Evolutionary conservation across 129 eudicot species (phyloP), one percentile per base, ranked within the genome.

Genomic region (Tagetes erecta): DNA sequence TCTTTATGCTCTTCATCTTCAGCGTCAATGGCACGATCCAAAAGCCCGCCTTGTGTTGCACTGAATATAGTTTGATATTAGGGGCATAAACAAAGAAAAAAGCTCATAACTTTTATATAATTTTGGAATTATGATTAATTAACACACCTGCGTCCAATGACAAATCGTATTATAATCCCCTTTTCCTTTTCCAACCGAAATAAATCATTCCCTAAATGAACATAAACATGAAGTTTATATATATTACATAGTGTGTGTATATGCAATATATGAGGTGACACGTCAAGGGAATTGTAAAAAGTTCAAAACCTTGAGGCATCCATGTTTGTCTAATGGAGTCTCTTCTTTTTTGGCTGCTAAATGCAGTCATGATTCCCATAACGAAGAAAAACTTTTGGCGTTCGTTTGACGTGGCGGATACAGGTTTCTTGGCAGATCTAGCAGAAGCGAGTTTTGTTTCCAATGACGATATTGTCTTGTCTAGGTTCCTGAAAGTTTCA

Each of bases 321-420:
- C 98, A 92, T 78, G 94, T 87, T 72, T 87, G 83, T 77, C 98
- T 87, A 37, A 92, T 84, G 45, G 98, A 92, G 45, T 92, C 95
- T 76, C 98, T 84, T 73, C 98, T 84, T 77, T 87, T 89, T 79
- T 89, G 83, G 89, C 98, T 92, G 81, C 95, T 89, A 70, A 87
- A 89, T 39, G 95, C 98, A 9, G 98, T 92, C 76, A 87, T 92
- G 35, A 92, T 84, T 68, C 98, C 98, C 89, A 92, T 92, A 13
- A 92, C 96, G 78, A 90, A 86, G 83, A 93, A 87, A 71, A 68
- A 82, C 84, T 86, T 93, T 7, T 81, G 85, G 12, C 83, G 89
- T 46, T 84, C 79, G 35, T 71, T 82, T 31, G 69, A 74, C 27
- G 45, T 38, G 36, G 71, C 71, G 0, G 55, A 60, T 77, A 59